These are phyloP conservation scores for Metarhizium robertsii DNA, from an alignment of 2,329 filamentous ascomycete species.

Conservation along the genomic window DNA sequence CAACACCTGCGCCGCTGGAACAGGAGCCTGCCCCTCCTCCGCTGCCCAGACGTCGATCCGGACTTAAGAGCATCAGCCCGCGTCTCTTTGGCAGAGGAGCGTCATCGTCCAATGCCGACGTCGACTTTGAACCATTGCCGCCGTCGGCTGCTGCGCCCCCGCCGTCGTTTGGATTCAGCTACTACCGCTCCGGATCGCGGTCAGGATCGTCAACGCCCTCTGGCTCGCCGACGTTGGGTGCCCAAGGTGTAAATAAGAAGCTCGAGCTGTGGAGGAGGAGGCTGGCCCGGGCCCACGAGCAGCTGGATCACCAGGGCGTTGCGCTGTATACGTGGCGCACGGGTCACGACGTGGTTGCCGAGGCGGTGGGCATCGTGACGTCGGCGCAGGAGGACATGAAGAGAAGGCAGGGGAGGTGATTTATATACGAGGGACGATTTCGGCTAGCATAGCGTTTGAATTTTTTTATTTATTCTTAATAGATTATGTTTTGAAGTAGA, in stretches of 20 bases:
- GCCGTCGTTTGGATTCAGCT: constrained; percentile 10
- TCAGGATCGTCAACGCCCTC: constrained; percentile 24
- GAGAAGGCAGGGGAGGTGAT: not conserved
- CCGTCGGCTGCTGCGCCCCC: constrained; percentile 17
- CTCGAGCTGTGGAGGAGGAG: constrained; percentile 63
- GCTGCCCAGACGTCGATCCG: constrained; percentile 36
- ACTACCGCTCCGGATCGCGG: constrained; percentile 17
- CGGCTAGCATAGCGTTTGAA: not conserved
- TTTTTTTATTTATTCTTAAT: not conserved
- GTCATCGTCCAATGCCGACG: constrained; percentile 26
- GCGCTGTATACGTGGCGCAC: constrained; percentile 63
- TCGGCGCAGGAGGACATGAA: constrained; percentile 38
- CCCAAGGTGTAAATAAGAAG: constrained; percentile 49
- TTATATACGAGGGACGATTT: not conserved
- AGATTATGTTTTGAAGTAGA: no score
- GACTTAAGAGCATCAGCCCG: constrained; percentile 24
- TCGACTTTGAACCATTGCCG: constrained; percentile 31
- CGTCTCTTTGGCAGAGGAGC: constrained; percentile 20
- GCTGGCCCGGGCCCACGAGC: constrained; percentile 54
- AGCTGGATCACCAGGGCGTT: constrained; percentile 56
- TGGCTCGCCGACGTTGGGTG: constrained; percentile 23
- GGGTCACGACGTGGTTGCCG: constrained; percentile 59
- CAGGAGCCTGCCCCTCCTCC: constrained; percentile 32
- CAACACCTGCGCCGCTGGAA: constrained; percentile 10
- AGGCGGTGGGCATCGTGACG: constrained; percentile 56